phyloP scores from a whole-genome alignment of 257 asterid genomes.

The Plantago elongata region DNA sequence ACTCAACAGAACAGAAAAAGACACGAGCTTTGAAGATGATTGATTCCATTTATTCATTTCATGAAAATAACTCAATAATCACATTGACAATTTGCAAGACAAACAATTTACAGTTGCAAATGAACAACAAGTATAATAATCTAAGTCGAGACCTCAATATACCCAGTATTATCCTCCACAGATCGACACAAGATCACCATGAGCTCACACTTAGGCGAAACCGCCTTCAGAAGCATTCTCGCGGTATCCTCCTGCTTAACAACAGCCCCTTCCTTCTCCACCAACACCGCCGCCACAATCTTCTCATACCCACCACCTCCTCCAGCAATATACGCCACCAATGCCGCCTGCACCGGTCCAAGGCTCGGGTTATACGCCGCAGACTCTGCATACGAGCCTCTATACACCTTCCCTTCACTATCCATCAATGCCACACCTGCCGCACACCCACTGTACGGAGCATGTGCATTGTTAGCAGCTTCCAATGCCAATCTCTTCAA shows the following conservation, averaged over 20 bases:
- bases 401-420: conserved; percentile 60
- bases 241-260: conserved; percentile 70
- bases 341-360: conserved; percentile 82
- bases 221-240: conserved; percentile 48
- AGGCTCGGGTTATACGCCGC: conserved; percentile 90
- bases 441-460: conserved; percentile 79
- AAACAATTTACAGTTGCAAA: conserved; percentile 32
- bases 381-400: conserved; percentile 72
- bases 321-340: conserved; percentile 60
- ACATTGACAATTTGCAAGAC: conserved; percentile 12
- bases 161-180: conserved; percentile 16
- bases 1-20: conserved; percentile 2
- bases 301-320: conserved; percentile 72
- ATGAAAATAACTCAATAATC: not conserved
- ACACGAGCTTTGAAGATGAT: conserved; percentile 11
- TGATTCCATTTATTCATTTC: conserved; percentile 25
- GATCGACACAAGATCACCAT: conserved; percentile 43
- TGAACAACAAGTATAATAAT: conserved; percentile 7
- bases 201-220: conserved; percentile 63
- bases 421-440: conserved; percentile 90
- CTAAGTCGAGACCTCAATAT: conserved; percentile 11
- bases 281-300: conserved; percentile 80
- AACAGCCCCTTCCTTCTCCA: conserved; percentile 55
- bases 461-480: conserved; percentile 80
- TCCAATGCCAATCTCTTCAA: conserved; percentile 47